A percentile compares a stretch with the other conserved stretches of the same genome.
phyloP scores from a whole-genome alignment of 2,329 filamentous ascomycete genomes.

The Chalaropsis thielavioides region DNA sequence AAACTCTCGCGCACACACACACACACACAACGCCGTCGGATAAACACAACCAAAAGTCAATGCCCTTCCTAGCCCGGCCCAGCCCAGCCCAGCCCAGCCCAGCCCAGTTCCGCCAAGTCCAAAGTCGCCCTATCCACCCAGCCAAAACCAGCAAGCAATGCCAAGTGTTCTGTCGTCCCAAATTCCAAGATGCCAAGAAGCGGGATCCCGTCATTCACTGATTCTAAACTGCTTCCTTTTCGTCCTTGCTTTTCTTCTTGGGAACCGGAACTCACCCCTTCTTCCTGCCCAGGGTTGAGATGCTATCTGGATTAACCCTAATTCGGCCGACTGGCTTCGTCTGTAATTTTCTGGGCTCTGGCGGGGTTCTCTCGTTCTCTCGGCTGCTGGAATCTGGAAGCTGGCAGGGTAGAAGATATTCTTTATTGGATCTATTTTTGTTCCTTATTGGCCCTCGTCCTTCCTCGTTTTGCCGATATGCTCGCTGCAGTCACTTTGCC shows the following conservation, averaged over 20 bases:
- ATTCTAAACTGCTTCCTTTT: constrained; percentile 3
- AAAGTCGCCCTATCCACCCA: too few relatives aligned
- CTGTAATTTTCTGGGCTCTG: too few relatives aligned
- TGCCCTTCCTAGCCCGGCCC: too few relatives aligned
- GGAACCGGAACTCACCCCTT: too few relatives aligned
- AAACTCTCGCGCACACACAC: neutral
- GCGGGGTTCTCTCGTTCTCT: neutral
- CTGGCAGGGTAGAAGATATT: too few relatives aligned
- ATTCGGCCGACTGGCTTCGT: too few relatives aligned
- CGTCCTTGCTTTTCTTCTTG: neutral
- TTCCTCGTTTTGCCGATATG: neutral
- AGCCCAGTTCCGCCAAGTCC: too few relatives aligned
- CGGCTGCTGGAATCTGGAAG: neutral
- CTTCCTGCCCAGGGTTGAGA: neutral
- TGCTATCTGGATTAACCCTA: neutral
- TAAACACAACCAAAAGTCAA: neutral
- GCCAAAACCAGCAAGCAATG: too few relatives aligned
- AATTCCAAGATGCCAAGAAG: constrained; percentile 1
- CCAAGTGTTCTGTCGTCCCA: constrained; percentile 6
- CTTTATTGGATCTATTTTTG: neutral
- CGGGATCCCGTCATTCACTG: neutral
- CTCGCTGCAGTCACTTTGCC: neutral
- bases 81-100: too few relatives aligned
- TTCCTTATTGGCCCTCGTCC: neutral
- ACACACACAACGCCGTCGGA: neutral